Conservation (phyloP, 305 asterid genomes). For the Fraxinus sp. region DNA sequence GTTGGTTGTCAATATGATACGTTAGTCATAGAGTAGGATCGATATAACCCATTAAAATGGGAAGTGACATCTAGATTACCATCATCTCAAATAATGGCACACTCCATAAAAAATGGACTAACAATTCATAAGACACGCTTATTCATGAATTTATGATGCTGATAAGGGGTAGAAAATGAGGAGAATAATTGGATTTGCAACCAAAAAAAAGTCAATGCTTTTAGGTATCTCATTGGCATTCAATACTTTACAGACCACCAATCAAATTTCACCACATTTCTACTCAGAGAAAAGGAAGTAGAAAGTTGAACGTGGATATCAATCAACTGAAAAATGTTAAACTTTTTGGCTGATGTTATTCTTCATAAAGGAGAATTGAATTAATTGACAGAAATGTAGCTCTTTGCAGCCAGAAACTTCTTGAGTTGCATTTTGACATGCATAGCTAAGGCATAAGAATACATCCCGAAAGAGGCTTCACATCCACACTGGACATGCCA, state of each 20-base stretch:
- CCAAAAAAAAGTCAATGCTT: neutral
- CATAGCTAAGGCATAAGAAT: constrained; percentile 5
- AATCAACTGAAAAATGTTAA: constrained; percentile 1
- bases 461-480: neutral
- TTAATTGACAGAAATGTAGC: constrained; percentile 14
- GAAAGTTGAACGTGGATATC: constrained; percentile 4
- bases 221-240: constrained; percentile 2
- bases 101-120: constrained; percentile 6
- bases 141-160: constrained; percentile 9
- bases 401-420: neutral
- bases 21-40: constrained; percentile 3
- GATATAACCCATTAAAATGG: constrained; percentile 13
- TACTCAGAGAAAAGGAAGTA: neutral
- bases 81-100: constrained; percentile 12
- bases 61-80: constrained; percentile 8
- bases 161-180: constrained; percentile 5
- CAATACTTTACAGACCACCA: neutral
- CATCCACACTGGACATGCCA: constrained; percentile 14
- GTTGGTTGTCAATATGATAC: constrained; percentile 26
- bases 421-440: neutral
- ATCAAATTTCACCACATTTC: constrained; percentile 5
- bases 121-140: constrained; percentile 9
- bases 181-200: constrained; percentile 3
- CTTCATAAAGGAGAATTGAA: constrained; percentile 1
- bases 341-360: constrained; percentile 5